Evolutionary conservation across 208 protist genomes (phyloP).

Genomic region (Balamuthia mandrillaris): DNA sequence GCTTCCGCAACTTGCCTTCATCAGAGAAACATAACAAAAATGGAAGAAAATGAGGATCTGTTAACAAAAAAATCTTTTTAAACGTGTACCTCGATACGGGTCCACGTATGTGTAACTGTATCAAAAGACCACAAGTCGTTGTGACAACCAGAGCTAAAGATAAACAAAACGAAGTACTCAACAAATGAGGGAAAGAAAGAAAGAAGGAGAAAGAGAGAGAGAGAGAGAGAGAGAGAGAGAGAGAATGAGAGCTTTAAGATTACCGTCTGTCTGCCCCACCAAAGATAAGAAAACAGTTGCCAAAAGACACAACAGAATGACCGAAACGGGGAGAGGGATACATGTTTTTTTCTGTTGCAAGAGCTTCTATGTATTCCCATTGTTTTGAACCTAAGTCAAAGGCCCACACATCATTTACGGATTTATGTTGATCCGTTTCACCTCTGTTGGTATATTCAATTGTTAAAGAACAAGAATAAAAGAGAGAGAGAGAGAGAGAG

Average conservation of each 20-base stretch:
- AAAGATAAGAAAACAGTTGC: background rate
- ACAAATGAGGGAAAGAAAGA: background rate
- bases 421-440: constrained; percentile 7
- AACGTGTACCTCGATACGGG: background rate
- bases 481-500: background rate
- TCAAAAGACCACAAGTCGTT: constrained; percentile 13
- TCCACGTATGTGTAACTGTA: background rate
- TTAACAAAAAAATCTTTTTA: background rate
- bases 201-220: background rate
- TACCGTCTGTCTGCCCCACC: background rate
- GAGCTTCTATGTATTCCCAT: background rate
- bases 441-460: background rate
- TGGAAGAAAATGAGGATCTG: background rate
- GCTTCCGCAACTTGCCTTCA: background rate
- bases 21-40: background rate
- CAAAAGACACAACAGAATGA: constrained; percentile 6
- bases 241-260: background rate
- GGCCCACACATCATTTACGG: constrained; percentile 9
- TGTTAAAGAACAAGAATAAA: background rate
- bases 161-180: background rate
- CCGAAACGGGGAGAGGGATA: background rate
- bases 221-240: background rate
- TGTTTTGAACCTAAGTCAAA: background rate
- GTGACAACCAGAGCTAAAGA: background rate
- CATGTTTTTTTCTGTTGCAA: background rate